A percentile compares a stretch with the other conserved stretches of the same genome.
phyloP scores from a whole-genome alignment of 1,139 yeast genomes.

The Meyerozyma carpophila region DNA sequence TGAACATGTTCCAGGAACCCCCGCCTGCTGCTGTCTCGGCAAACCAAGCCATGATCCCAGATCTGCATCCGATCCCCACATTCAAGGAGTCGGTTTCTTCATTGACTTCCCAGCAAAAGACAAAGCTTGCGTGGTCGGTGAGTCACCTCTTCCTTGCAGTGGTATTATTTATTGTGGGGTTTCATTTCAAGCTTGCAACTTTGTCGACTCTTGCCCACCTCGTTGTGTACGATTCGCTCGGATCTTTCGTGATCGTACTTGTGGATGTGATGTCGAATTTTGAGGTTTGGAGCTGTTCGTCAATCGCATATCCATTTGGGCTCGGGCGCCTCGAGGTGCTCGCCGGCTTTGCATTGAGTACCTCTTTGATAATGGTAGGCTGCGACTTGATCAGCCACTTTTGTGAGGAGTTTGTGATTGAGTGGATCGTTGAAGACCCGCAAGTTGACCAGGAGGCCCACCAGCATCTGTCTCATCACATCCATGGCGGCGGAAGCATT shows the following conservation, averaged over 20 bases:
- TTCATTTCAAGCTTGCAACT: slow-evolving; percentile 51
- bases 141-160: slow-evolving; percentile 55
- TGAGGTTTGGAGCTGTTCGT: slow-evolving; percentile 85
- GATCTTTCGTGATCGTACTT: slow-evolving; percentile 62
- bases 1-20: slow-evolving; percentile 94
- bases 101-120: slow-evolving; percentile 47
- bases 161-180: slow-evolving; percentile 57
- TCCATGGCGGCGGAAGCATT: slow-evolving; percentile 40
- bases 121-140: slow-evolving; percentile 60
- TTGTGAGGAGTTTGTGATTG: slow-evolving; percentile 64
- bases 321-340: slow-evolving; percentile 82
- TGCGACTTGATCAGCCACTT: slow-evolving; percentile 83
- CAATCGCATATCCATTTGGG: slow-evolving; percentile 86
- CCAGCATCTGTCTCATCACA: slow-evolving; percentile 44
- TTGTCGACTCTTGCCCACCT: slow-evolving; percentile 82
- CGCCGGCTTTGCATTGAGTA: slow-evolving; percentile 81
- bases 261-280: slow-evolving; percentile 84
- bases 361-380: slow-evolving; percentile 85
- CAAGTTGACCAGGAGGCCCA: slow-evolving; percentile 21
- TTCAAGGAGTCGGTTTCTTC: slow-evolving; percentile 55
- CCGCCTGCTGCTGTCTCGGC: slow-evolving; percentile 38
- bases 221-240: slow-evolving; percentile 80
- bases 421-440: slow-evolving; percentile 36
- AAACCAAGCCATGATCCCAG: slow-evolving; percentile 69
- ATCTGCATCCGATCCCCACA: slow-evolving; percentile 77